These are phyloP conservation scores for Colletotrichum sojae DNA, from an alignment of 2,329 filamentous ascomycete genomes.

Conservation along the genomic window DNA sequence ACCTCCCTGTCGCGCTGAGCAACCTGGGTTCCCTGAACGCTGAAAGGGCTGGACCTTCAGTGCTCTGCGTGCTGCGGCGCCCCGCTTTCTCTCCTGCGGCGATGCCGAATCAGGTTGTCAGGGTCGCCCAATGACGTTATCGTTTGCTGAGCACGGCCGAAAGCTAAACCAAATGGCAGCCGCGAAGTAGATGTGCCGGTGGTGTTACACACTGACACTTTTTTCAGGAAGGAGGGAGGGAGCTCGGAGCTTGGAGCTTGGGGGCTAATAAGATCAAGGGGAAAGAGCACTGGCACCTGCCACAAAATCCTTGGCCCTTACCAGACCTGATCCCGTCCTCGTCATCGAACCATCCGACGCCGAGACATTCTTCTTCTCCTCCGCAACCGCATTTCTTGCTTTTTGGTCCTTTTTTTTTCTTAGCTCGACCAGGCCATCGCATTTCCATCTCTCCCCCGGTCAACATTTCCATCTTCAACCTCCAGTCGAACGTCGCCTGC, in stretches of 20 bases:
- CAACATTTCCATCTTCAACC: not conserved
- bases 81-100: conserved; percentile 4
- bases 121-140: conserved; percentile 27
- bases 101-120: conserved; percentile 14
- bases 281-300: not conserved
- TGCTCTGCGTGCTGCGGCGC: not conserved
- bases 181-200: not conserved
- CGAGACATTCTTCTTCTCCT: not conserved
- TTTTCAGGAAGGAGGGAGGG: not conserved
- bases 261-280: not conserved
- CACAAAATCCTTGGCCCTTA: not conserved
- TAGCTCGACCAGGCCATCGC: not conserved
- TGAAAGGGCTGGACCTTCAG: conserved; percentile 1
- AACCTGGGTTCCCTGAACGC: too few relatives aligned
- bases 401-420: not conserved
- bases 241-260: not conserved
- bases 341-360: conserved; percentile 15
- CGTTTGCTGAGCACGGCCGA: conserved; percentile 13
- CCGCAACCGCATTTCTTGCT: not conserved
- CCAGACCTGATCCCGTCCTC: not conserved
- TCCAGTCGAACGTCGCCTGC: not conserved
- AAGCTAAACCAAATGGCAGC: not conserved
- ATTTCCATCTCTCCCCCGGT: not conserved
- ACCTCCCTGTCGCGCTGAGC: conserved; percentile 2
- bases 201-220: too few relatives aligned